Evolutionary conservation across 2,329 filamentous ascomycete genomes (phyloP), one percentile per base, ranked within the genome.

Genomic region (Fusarium miscanthi): DNA sequence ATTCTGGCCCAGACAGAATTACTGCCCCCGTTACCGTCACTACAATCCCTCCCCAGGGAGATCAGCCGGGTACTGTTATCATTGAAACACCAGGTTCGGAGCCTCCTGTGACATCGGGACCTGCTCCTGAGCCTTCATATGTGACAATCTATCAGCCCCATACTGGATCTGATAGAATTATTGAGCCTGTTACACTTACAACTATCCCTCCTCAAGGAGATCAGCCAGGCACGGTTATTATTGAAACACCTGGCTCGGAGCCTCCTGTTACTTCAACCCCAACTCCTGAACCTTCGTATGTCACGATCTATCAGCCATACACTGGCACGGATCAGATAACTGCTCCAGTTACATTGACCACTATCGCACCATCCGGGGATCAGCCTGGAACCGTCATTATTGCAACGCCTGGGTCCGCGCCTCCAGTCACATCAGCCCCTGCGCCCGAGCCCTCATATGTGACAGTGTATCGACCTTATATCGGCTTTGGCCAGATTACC

Each of bases 151-250:
- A 72, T 30, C 54, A 23, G 7, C 59, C 66, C 3, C 49, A 70
- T 10, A 54, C 59, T 17, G 66, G 53, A 3, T 6, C 25, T 5
- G 52, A 30, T 16, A 37, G 38, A 21, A 59, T 67, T 11, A 69
- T 59, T 1, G 51, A 27, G 5, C 45, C 49, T 7, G n/a, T 49
- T 5, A 70, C 67, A 2, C 16, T 69, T 3, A 65, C 59, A 2
- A 70, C 66, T 3, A 60, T 66, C 10, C 21, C 53, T 8, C 59
- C 66, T 5, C 16, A 51, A 17, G 63, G 37, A 5, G 63, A 30
- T 11, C 51, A 68, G 33, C 66, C 58, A 10, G 67, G 67, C 4
- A 70, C 67, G 2, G 38, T 70, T 8, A 48, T 69, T 11, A 69
- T 69, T 9, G 64, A 69, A 23, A 69, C 63, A 0, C 66, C 66